A percentile compares a stretch with the other conserved stretches of the same genome.
Evolutionary conservation across 75 land plant genomes (phyloP).

Genomic region (Isoetes taiwanensis): DNA sequence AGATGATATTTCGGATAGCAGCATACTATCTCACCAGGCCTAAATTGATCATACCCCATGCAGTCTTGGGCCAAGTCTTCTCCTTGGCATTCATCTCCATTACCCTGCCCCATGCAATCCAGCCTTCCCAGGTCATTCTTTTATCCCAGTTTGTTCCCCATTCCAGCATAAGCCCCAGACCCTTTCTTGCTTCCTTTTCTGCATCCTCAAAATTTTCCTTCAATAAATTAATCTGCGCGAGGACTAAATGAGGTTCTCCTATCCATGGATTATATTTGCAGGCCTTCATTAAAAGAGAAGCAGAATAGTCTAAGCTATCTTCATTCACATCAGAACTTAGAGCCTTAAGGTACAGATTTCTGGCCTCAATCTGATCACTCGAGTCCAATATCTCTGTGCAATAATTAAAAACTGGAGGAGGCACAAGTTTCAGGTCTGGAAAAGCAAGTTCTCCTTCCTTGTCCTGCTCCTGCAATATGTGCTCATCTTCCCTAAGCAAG

Average conservation of each 20-base stretch:
- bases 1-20: too few relatives aligned
- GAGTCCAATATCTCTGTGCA: constrained; percentile 48
- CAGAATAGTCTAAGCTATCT: constrained; percentile 18
- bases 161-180: constrained; percentile 50
- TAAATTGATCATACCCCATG: constrained; percentile 63
- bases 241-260: constrained; percentile 60
- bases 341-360: constrained; percentile 77
- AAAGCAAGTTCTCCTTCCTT: constrained; percentile 10
- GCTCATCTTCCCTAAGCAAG: constrained; percentile 47
- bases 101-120: constrained; percentile 82
- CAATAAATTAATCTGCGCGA: constrained; percentile 43
- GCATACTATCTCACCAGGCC: constrained; percentile 53
- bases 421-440: constrained; percentile 32
- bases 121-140: constrained; percentile 81
- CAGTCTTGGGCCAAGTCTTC: constrained; percentile 44
- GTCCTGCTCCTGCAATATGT: not conserved
- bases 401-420: constrained; percentile 62
- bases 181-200: constrained; percentile 41
- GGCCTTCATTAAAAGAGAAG: constrained; percentile 31
- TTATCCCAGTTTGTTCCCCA: constrained; percentile 95
- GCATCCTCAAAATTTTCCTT: constrained; percentile 57
- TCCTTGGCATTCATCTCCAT: constrained; percentile 56
- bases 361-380: constrained; percentile 42
- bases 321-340: constrained; percentile 11
- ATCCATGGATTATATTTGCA: constrained; percentile 54